phyloP scores from a whole-genome alignment of 345 rosid genomes.

The Gossypium thurberi region DNA sequence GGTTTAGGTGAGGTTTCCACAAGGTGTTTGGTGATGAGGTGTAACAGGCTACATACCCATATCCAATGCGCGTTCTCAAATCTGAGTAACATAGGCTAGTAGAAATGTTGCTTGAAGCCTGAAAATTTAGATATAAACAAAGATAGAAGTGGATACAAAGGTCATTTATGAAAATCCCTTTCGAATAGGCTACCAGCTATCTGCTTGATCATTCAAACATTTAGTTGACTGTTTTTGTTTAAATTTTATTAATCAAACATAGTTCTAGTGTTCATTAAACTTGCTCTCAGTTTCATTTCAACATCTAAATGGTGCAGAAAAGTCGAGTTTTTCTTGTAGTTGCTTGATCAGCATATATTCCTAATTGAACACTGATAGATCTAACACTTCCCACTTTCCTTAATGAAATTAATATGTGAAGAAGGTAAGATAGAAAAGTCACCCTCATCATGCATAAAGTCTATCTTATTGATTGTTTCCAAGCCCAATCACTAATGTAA shows the following conservation, averaged over 20 bases:
- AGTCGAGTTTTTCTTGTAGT: background rate
- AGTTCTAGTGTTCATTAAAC: background rate
- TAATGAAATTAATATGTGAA: too few species aligned
- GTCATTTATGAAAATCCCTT: background rate
- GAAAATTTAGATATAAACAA: background rate
- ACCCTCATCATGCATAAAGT: too few species aligned
- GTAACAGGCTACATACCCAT: background rate
- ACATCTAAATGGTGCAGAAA: background rate
- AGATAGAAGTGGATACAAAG: background rate
- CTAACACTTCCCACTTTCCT: background rate
- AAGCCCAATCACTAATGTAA: background rate
- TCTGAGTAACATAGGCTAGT: background rate
- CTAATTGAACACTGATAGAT: background rate
- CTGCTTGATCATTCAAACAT: background rate
- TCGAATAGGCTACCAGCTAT: background rate
- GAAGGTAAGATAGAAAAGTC: too few species aligned
- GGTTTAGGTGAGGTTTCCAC: too few species aligned
- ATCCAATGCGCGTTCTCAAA: background rate
- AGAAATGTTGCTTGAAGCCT: background rate
- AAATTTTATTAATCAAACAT: background rate
- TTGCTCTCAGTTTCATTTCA: background rate
- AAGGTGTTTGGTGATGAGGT: too few species aligned
- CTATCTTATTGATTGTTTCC: too few species aligned
- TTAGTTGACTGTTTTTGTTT: background rate
- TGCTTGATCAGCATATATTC: background rate